These are phyloP conservation scores for Nematodospora valgi DNA, from an alignment of 805 yeast genomes.

Conservation along the genomic window DNA sequence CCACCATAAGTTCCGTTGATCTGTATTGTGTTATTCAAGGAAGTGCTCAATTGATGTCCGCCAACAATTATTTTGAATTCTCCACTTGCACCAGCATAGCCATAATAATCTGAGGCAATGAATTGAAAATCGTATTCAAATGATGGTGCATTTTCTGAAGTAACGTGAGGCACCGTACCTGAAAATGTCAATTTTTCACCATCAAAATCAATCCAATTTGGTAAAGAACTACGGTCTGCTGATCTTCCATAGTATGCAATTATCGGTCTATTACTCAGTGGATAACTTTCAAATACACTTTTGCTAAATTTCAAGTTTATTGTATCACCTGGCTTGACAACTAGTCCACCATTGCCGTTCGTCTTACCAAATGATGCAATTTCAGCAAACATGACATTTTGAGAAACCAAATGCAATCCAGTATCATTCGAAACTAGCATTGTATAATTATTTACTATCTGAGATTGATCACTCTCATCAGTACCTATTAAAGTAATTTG, in stretches of 20 bases:
- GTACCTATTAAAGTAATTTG: slow-evolving; percentile 58
- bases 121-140: slow-evolving; percentile 63
- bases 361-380: slow-evolving; percentile 67
- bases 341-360: slow-evolving; percentile 72
- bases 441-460: slow-evolving; percentile 46
- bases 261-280: slow-evolving; percentile 45
- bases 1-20: slow-evolving; percentile 69
- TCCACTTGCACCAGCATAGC: slow-evolving; percentile 68
- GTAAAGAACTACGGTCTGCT: slow-evolving; percentile 81
- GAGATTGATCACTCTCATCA: slow-evolving; percentile 51
- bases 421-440: slow-evolving; percentile 58
- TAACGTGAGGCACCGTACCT: slow-evolving; percentile 86
- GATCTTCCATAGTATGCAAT: slow-evolving; percentile 77
- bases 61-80: slow-evolving; percentile 77
- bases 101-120: slow-evolving; percentile 75
- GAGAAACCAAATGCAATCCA: slow-evolving; percentile 48
- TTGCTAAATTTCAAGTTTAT: slow-evolving; percentile 65
- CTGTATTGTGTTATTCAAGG: slow-evolving; percentile 50
- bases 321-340: slow-evolving; percentile 63
- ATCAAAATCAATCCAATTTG: slow-evolving; percentile 83
- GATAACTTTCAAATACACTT: slow-evolving; percentile 47
- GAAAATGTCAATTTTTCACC: slow-evolving; percentile 58
- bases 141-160: slow-evolving; percentile 87
- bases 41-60: slow-evolving; percentile 77
- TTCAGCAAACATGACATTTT: slow-evolving; percentile 46